Percentiles rank a stretch among this genome's conserved stretches.
phyloP scores from a whole-genome alignment of 2,329 filamentous ascomycete species.

The Spiromastix sp. region DNA sequence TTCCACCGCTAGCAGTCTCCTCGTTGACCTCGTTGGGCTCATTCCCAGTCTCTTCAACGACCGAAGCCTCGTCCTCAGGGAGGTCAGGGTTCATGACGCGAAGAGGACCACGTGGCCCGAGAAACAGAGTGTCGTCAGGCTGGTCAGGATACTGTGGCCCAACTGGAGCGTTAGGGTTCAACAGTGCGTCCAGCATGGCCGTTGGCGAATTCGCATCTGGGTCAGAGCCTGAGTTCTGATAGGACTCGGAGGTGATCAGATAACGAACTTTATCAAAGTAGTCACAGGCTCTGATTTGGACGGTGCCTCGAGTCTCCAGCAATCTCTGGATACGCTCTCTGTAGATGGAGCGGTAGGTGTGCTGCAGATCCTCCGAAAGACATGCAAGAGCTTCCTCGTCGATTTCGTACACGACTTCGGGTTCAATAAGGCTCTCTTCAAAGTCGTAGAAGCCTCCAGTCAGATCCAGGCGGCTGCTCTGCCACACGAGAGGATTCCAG shows the following conservation, averaged over 20 bases:
- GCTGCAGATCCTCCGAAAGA: slow-evolving; percentile 18
- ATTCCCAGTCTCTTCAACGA: too few species aligned
- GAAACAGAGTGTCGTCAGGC: slow-evolving; percentile 4
- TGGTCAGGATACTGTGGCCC: too few species aligned
- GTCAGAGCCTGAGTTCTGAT: background rate
- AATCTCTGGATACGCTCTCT: slow-evolving; percentile 14
- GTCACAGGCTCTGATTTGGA: slow-evolving; percentile 7
- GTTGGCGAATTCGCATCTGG: background rate
- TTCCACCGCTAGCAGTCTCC: too few species aligned
- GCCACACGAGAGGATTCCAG: background rate
- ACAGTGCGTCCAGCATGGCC: background rate
- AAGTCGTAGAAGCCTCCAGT: background rate
- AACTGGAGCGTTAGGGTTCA: background rate
- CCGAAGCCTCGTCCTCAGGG: too few species aligned
- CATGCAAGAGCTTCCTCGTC: slow-evolving; percentile 18
- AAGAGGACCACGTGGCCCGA: slow-evolving; percentile 3
- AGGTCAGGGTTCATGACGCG: slow-evolving; percentile 9
- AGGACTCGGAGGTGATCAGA: too few species aligned
- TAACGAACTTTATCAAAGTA: too few species aligned
- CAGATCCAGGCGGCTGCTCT: slow-evolving; percentile 1
- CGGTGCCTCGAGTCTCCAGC: slow-evolving; percentile 7
- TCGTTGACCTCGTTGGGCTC: too few species aligned
- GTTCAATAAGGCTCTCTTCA: slow-evolving; percentile 13
- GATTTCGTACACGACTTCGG: slow-evolving; percentile 19
- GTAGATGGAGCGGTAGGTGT: slow-evolving; percentile 20